These are phyloP conservation scores for Boletus sp. DNA, from an alignment of 768 basidiomycete genomes.

Conservation along the genomic window DNA sequence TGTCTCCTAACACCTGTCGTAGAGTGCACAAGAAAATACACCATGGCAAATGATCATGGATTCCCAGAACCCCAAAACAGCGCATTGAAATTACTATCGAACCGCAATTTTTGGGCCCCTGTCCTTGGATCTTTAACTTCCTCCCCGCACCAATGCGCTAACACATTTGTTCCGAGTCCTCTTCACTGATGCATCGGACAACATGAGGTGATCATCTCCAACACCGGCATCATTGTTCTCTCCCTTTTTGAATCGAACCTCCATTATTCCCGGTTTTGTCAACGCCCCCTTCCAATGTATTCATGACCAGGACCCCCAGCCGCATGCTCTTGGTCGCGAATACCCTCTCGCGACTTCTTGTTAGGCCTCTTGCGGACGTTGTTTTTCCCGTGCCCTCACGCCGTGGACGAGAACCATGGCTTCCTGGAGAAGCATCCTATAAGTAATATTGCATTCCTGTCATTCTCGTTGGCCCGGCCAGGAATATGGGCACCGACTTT, in stretches of 20 bases:
- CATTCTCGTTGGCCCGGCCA: conserved; percentile 38
- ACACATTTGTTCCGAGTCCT: background rate
- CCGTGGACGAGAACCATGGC: conserved; percentile 29
- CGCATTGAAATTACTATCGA: conserved; percentile 45
- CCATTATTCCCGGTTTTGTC: conserved; percentile 4
- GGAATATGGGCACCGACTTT: conserved; percentile 59
- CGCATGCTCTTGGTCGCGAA: conserved; percentile 67
- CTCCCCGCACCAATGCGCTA: no score
- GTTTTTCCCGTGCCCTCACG: conserved; percentile 55
- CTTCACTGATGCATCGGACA: conserved; percentile 22
- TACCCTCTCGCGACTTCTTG: conserved; percentile 62
- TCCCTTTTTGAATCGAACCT: conserved; percentile 46
- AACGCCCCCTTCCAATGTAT: conserved; percentile 27
- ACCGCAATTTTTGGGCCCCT: conserved; percentile 62
- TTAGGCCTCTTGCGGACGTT: conserved; percentile 70
- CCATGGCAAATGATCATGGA: conserved; percentile 4
- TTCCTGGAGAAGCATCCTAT: conserved; percentile 45
- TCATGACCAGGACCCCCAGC: conserved; percentile 60
- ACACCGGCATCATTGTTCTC: conserved; percentile 71
- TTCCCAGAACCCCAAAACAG: conserved; percentile 17
- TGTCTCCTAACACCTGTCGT: no score
- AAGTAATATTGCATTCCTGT: conserved; percentile 62
- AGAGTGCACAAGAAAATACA: no score
- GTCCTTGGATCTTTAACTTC: conserved; percentile 66
- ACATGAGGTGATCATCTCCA: conserved; percentile 82